Evolutionary conservation across 192 early-diverging fungal genomes (phyloP).

Genomic region (Coemansia sp.): DNA sequence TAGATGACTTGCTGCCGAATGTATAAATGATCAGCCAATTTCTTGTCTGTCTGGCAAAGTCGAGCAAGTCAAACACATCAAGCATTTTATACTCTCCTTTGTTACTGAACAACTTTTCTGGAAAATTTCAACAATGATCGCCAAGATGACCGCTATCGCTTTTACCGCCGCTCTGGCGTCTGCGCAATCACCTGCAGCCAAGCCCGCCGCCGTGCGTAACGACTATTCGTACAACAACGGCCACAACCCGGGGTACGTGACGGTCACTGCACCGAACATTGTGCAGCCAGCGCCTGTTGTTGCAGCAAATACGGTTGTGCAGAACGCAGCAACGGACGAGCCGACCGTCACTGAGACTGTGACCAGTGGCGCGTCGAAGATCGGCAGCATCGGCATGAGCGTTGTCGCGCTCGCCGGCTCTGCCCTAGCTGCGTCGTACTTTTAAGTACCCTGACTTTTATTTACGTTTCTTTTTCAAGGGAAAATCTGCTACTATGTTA

Average conservation of each 20-base stretch:
- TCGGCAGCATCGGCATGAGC: conserved; percentile 32
- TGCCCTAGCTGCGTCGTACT: conserved; percentile 14
- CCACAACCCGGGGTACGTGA: conserved; percentile 29
- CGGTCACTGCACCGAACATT: conserved; percentile 40
- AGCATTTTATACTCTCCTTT: background rate
- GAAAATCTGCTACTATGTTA: background rate
- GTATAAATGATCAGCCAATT: conserved; percentile 9
- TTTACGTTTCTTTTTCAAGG: background rate
- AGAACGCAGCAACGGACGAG: conserved; percentile 36
- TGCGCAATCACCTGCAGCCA: conserved; percentile 11
- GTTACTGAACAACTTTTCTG: background rate
- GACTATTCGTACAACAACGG: background rate
- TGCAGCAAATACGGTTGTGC: conserved; percentile 24
- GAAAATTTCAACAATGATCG: conserved; percentile 21
- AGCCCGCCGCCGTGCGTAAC: background rate
- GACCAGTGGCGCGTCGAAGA: conserved; percentile 23
- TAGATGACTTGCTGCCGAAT: background rate
- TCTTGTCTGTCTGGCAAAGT: background rate
- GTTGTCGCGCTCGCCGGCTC: conserved; percentile 42
- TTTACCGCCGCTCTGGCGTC: conserved; percentile 30
- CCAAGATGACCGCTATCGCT: conserved; percentile 36
- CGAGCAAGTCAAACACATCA: background rate
- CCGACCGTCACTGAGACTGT: conserved; percentile 34
- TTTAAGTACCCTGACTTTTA: background rate
- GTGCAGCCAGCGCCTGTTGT: conserved; percentile 25